phyloP scores from a whole-genome alignment of 306 rosid species.

The Glycyrrhiza uralensis region DNA sequence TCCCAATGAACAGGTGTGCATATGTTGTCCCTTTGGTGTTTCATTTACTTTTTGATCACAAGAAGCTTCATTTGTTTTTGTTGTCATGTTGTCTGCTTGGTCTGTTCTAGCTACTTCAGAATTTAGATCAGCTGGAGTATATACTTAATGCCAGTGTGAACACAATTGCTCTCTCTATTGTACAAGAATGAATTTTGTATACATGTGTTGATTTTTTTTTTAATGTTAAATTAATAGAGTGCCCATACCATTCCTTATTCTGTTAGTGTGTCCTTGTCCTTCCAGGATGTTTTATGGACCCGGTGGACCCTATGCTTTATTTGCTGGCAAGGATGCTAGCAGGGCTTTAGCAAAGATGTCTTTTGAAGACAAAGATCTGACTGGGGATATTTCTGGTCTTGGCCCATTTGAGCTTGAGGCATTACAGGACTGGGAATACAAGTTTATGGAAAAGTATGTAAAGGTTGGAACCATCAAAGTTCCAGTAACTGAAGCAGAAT shows the following conservation, averaged over 20 bases:
- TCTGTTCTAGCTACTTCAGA: neutral
- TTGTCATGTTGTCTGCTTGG: neutral
- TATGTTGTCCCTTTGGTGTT: neutral
- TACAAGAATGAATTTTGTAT: slow-evolving; percentile 40
- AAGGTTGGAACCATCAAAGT: slow-evolving; percentile 76
- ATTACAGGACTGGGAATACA: slow-evolving; percentile 95
- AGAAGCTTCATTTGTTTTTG: neutral
- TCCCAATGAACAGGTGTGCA: neutral
- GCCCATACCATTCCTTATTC: neutral
- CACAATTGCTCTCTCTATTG: slow-evolving; percentile 37
- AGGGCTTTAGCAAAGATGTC: slow-evolving; percentile 99
- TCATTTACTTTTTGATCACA: neutral
- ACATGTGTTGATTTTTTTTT: slow-evolving; percentile 22
- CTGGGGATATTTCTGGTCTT: slow-evolving; percentile 83
- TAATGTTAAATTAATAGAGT: neutral
- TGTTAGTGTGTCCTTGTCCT: neutral
- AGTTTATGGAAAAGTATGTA: slow-evolving; percentile 80
- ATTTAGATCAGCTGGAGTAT: neutral
- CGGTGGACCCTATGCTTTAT: slow-evolving; percentile 92
- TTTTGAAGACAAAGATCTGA: slow-evolving; percentile 84
- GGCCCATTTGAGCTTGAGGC: slow-evolving; percentile 74
- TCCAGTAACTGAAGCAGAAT: slow-evolving; percentile 46
- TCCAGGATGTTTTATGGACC: slow-evolving; percentile 97
- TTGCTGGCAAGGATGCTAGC: slow-evolving; percentile 97
- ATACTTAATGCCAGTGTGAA: slow-evolving; percentile 18